Percentiles rank a stretch among this genome's conserved stretches.
These are phyloP conservation scores for Mycena belliarum DNA, from an alignment of 768 basidiomycete species.

Conservation along the genomic window DNA sequence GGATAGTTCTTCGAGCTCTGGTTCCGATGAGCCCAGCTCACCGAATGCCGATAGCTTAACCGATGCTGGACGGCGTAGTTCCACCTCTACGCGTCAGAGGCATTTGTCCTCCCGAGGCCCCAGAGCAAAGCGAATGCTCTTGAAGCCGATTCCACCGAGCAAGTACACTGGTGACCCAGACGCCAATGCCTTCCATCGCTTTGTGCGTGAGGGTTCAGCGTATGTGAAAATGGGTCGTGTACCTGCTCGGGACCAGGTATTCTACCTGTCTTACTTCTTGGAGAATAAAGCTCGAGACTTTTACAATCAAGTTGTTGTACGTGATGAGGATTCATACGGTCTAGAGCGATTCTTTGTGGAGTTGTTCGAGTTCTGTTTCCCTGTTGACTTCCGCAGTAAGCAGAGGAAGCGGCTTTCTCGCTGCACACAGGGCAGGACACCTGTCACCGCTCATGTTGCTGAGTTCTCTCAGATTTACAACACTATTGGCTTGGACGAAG, in stretches of 20 bases:
- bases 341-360: conserved; percentile 32
- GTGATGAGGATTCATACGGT: conserved; percentile 20
- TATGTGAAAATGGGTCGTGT: conserved; percentile 17
- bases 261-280: conserved; percentile 28
- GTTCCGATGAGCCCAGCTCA: too few relatives aligned
- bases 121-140: not conserved
- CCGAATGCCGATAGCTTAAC: not conserved
- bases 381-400: conserved; percentile 23
- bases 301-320: conserved; percentile 26
- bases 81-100: not conserved
- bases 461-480: conserved; percentile 23
- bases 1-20: too few relatives aligned
- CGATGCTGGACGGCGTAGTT: too few relatives aligned
- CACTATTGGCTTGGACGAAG: conserved; percentile 23
- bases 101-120: not conserved
- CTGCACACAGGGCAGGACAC: conserved; percentile 2
- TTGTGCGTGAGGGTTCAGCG: not conserved
- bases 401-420: not conserved
- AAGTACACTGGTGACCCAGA: not conserved
- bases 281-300: conserved; percentile 31
- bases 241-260: conserved; percentile 14
- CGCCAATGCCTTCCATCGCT: not conserved
- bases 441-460: conserved; percentile 25
- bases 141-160: conserved; percentile 1
- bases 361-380: conserved; percentile 40